These are phyloP conservation scores for Neonothopanus nambi DNA, from an alignment of 1,284 basidiomycete genomes.

Conservation along the genomic window DNA sequence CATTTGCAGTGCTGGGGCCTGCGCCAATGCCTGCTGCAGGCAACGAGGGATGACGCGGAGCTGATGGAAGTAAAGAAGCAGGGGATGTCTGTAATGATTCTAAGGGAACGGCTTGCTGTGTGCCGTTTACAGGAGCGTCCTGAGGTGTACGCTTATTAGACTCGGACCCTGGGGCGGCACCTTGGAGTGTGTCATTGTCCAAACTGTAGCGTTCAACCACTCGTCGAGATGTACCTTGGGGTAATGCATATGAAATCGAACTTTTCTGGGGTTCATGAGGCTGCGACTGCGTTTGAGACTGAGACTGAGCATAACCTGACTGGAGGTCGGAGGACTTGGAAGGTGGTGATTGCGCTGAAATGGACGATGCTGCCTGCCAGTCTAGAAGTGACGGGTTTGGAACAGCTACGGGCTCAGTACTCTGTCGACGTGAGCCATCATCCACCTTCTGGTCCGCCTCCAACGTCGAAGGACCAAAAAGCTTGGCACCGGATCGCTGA, in stretches of 20 bases:
- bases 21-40: constrained; percentile 40
- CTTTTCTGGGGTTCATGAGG: constrained; percentile 26
- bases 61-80: constrained; percentile 32
- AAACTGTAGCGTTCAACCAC: constrained; percentile 51
- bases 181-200: constrained; percentile 40
- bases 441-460: constrained; percentile 16
- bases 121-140: constrained; percentile 29
- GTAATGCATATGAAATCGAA: constrained; percentile 41
- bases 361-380: constrained; percentile 5
- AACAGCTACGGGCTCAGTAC: background rate
- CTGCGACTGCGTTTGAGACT: constrained; percentile 31
- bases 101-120: constrained; percentile 20
- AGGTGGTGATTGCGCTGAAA: constrained; percentile 23
- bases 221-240: constrained; percentile 39
- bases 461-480: constrained; percentile 29
- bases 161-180: constrained; percentile 19
- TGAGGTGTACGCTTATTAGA: constrained; percentile 9
- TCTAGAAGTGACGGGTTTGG: background rate
- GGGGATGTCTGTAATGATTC: constrained; percentile 26
- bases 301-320: constrained; percentile 25
- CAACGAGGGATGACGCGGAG: constrained; percentile 46
- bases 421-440: background rate
- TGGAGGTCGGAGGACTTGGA: constrained; percentile 26
- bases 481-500: constrained; percentile 24
- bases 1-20: constrained; percentile 28